Percentiles rank a stretch among this genome's conserved stretches.
phyloP scores from a whole-genome alignment of 345 rosid species.

The Fremontodendron californicum region DNA sequence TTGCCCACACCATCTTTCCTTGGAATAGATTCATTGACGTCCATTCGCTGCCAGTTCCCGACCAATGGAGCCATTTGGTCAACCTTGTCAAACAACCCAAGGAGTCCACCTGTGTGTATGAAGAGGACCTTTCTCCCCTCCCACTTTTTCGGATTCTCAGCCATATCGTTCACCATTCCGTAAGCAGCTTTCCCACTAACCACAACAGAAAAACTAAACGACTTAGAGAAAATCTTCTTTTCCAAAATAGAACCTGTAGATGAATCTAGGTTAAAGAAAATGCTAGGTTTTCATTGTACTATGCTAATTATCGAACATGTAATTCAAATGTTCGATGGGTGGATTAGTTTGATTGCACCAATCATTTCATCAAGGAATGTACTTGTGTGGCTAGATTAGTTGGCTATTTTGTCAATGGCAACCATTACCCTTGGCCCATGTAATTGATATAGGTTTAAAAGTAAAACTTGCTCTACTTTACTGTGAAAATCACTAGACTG shows the following conservation, averaged over 20 bases:
- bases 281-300: background rate
- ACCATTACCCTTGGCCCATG: background rate
- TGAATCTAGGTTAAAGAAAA: background rate
- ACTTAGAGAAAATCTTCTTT: background rate
- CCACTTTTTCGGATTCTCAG: conserved; percentile 66
- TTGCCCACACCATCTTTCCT: conserved; percentile 70
- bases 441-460: background rate
- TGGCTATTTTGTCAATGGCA: background rate
- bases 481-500: background rate
- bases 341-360: background rate
- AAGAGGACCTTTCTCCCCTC: conserved; percentile 78
- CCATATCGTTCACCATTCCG: conserved; percentile 72
- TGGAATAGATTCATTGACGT: conserved; percentile 67
- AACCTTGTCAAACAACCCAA: conserved; percentile 75
- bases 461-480: background rate
- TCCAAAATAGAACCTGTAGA: background rate
- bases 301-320: background rate
- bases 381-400: background rate
- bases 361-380: background rate
- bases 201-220: background rate
- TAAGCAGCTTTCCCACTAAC: conserved; percentile 85
- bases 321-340: background rate
- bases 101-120: conserved; percentile 84
- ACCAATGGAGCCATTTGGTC: conserved; percentile 65
- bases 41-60: conserved; percentile 68